These are phyloP conservation scores for Sphagnum contortum DNA, from an alignment of 225 moss, liverwort and hornwort species.

Conservation along the genomic window DNA sequence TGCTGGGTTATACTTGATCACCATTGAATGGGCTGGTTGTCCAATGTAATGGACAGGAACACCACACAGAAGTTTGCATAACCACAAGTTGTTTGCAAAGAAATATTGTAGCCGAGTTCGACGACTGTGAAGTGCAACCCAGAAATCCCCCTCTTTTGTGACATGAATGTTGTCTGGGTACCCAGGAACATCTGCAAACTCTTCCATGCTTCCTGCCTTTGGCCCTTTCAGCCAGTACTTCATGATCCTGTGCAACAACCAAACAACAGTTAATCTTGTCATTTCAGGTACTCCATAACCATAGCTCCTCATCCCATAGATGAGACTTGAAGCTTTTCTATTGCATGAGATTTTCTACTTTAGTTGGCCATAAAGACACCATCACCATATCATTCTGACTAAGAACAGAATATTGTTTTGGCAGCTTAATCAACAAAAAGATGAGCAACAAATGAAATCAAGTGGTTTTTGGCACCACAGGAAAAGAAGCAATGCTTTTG, in stretches of 20 bases:
- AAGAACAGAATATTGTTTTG: no score
- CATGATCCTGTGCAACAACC: conserved; percentile 24
- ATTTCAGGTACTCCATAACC: no score
- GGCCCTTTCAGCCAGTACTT: conserved; percentile 57
- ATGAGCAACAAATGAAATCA: no score
- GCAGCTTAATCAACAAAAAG: no score
- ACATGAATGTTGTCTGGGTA: conserved; percentile 66
- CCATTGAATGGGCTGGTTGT: conserved; percentile 25
- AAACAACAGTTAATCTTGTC: no score
- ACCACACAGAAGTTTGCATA: conserved; percentile 25
- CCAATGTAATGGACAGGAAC: conserved; percentile 9
- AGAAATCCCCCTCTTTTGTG: conserved; percentile 50
- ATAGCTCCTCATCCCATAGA: no score
- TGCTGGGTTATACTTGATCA: conserved; percentile 27
- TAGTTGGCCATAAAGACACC: no score
- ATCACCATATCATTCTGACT: no score
- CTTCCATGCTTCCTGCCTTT: conserved; percentile 25
- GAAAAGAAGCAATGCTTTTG: no score
- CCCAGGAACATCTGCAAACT: conserved; percentile 60
- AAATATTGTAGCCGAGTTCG: conserved; percentile 18
- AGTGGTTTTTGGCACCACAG: no score
- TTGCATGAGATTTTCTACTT: no score
- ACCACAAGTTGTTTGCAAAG: conserved; percentile 9
- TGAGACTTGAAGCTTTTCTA: no score
- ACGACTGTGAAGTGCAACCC: conserved; percentile 74